A percentile compares a stretch with the other conserved stretches of the same genome.
Evolutionary conservation across 805 yeast genomes (phyloP).

Genomic region (Maudiozyma turicensis): DNA sequence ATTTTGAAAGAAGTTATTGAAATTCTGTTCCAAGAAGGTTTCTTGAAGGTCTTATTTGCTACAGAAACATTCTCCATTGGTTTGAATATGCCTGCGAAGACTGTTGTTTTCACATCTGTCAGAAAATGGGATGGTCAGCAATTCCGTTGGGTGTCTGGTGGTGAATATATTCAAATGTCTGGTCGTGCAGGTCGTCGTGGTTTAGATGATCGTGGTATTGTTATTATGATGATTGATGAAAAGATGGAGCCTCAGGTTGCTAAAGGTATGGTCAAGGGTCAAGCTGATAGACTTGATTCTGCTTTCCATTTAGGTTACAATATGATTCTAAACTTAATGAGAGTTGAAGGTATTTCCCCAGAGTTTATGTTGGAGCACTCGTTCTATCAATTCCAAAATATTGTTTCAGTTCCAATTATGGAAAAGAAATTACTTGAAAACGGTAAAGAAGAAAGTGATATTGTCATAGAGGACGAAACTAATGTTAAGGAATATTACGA

Average conservation of each 20-base stretch:
- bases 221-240: constrained; percentile 98
- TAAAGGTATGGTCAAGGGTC: constrained; percentile 98
- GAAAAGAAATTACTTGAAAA: constrained; percentile 55
- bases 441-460: constrained; percentile 37
- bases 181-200: constrained; percentile 99
- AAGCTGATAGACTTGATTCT: constrained; percentile 93
- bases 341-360: constrained; percentile 97
- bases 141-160: constrained; percentile 98
- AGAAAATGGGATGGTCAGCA: constrained; percentile 98
- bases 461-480: constrained; percentile 63
- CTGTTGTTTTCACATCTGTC: constrained; percentile 95
- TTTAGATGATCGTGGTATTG: constrained; percentile 97
- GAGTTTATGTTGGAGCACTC: constrained; percentile 94
- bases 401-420: constrained; percentile 78
- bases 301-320: constrained; percentile 97
- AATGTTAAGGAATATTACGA: constrained; percentile 77
- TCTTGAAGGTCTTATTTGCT: constrained; percentile 88
- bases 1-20: constrained; percentile 92
- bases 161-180: constrained; percentile 98
- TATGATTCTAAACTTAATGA: constrained; percentile 89
- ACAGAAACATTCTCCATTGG: constrained; percentile 98
- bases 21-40: constrained; percentile 93
- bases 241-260: constrained; percentile 99
- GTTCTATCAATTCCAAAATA: constrained; percentile 90
- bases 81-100: constrained; percentile 97